Percentiles rank a stretch among this genome's conserved stretches.
Evolutionary conservation across 768 basidiomycete species (phyloP).

Genomic region (Lactifluus echinatus): DNA sequence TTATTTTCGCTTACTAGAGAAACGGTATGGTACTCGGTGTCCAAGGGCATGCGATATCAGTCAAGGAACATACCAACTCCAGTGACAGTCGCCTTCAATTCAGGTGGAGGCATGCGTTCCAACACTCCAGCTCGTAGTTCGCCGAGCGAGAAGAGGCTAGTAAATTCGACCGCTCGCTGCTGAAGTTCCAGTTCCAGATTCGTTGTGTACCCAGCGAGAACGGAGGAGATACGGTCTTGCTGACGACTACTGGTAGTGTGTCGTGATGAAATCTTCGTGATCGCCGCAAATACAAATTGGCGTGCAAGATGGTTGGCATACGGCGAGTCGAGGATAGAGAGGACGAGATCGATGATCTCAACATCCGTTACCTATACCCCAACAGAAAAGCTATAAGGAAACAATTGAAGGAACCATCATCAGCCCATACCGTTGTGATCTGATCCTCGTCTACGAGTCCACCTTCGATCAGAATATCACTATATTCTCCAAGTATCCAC

Average conservation of each 20-base stretch:
- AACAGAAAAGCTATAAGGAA: background rate
- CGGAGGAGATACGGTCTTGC: slow-evolving; percentile 69
- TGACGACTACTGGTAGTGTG: slow-evolving; percentile 54
- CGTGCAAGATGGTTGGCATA: slow-evolving; percentile 87
- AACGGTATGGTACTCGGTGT: background rate
- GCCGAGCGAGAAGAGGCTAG: slow-evolving; percentile 68
- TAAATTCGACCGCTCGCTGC: slow-evolving; percentile 93
- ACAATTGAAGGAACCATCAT: background rate
- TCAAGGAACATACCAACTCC: slow-evolving; percentile 58
- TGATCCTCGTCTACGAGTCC: slow-evolving; percentile 74
- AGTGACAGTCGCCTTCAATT: slow-evolving; percentile 94
- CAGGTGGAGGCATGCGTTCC: slow-evolving; percentile 98
- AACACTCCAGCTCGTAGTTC: slow-evolving; percentile 77
- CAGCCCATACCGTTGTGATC: slow-evolving; percentile 46
- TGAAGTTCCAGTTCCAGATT: slow-evolving; percentile 92
- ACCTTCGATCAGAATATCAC: slow-evolving; percentile 80
- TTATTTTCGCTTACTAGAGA: slow-evolving; percentile 85
- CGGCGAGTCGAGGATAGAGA: slow-evolving; percentile 85
- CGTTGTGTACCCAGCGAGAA: slow-evolving; percentile 75
- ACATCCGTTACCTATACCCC: slow-evolving; percentile 57
- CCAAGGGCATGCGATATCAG: background rate
- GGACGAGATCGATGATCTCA: slow-evolving; percentile 77
- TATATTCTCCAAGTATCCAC: slow-evolving; percentile 96
- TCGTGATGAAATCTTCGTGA: slow-evolving; percentile 86
- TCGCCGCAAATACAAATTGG: slow-evolving; percentile 83